These are phyloP conservation scores for Podosphaera xanthii DNA, from an alignment of 2,329 filamentous ascomycete species.

Conservation along the genomic window DNA sequence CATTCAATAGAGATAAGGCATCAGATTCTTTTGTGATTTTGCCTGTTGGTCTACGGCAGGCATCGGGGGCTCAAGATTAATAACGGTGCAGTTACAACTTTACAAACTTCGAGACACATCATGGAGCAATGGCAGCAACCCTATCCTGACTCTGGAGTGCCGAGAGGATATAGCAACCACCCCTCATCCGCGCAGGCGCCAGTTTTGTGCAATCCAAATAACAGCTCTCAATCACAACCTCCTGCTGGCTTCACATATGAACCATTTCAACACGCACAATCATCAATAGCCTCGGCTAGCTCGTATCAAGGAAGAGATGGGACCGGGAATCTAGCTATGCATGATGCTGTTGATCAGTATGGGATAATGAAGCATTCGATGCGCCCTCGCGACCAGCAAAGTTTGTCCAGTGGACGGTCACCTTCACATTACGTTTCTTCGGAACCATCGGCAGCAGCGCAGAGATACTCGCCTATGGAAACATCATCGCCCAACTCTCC, in stretches of 20 bases:
- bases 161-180: conserved; percentile 40
- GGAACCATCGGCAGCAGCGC: conserved; percentile 61
- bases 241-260: conserved; percentile 44
- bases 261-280: conserved; percentile 31
- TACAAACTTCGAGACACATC: conserved; percentile 9
- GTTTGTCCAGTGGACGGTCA: conserved; percentile 26
- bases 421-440: conserved; percentile 47
- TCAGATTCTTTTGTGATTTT: neutral
- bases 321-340: conserved; percentile 64
- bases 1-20: neutral
- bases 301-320: conserved; percentile 42
- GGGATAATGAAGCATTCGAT: conserved; percentile 69
- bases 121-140: conserved; percentile 42
- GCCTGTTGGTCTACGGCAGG: conserved; percentile 1
- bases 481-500: conserved; percentile 58
- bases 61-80: neutral
- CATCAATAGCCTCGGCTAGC: conserved; percentile 27
- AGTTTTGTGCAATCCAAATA: conserved; percentile 24
- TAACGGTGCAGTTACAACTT: neutral
- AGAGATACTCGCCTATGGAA: conserved; percentile 94
- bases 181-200: conserved; percentile 23
- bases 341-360: conserved; percentile 66
- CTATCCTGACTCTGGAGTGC: conserved; percentile 41
- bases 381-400: conserved; percentile 55
- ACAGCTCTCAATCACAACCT: conserved; percentile 21